Evolutionary conservation across 352 stramenopile genomes (phyloP).

Genomic region (Phytophthora ohioensis): DNA sequence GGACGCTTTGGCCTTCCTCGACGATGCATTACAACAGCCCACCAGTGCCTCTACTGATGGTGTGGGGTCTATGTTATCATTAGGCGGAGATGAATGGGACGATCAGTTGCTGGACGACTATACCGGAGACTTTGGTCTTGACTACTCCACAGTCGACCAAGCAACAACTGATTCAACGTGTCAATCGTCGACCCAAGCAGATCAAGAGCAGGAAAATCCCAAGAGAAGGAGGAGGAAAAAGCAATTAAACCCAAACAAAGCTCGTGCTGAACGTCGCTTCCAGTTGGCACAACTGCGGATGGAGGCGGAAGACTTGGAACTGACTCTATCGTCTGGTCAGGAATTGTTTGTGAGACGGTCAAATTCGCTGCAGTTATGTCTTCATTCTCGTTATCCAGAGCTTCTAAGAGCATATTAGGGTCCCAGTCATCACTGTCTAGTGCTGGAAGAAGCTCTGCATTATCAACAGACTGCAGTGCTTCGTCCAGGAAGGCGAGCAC

Average conservation of each 20-base stretch:
- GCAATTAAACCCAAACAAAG: conserved; percentile 25
- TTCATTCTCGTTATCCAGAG: not conserved
- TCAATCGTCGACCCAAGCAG: no score
- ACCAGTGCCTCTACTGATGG: not conserved
- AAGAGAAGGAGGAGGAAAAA: conserved; percentile 15
- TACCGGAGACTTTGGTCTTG: not conserved
- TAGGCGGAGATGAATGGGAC: not conserved
- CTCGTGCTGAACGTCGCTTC: conserved; percentile 29
- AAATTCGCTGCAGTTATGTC: not conserved
- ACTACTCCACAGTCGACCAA: not conserved
- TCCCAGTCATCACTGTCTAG: not conserved
- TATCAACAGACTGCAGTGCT: conserved; percentile 1
- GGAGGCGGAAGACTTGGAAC: conserved; percentile 22
- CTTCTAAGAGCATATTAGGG: conserved; percentile 14
- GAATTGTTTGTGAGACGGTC: not conserved
- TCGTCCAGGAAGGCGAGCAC: conserved; percentile 30
- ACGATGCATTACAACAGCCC: not conserved
- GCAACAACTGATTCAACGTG: not conserved
- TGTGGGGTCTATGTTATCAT: not conserved
- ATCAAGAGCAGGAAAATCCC: no score
- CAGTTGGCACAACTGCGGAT: conserved; percentile 20
- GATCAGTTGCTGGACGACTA: not conserved
- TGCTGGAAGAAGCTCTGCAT: not conserved
- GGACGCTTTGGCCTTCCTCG: not conserved
- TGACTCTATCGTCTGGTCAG: not conserved